Evolutionary conservation across 1,284 basidiomycete genomes (phyloP), one percentile per base, ranked within the genome.

Genomic region (Wolfiporia cocos): DNA sequence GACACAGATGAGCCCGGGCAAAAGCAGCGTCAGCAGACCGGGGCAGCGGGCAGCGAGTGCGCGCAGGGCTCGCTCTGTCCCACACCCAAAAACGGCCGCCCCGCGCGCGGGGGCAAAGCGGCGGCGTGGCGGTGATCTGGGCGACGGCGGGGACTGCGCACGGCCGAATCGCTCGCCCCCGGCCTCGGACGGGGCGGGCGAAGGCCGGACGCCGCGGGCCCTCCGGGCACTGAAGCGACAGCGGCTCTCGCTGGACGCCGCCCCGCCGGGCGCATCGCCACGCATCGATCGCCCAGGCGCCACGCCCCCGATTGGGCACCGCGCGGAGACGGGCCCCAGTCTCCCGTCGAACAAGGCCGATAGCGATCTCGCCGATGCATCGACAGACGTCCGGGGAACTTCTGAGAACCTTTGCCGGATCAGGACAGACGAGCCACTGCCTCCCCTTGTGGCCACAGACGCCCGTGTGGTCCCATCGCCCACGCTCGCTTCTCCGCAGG

Each of bases 191-290:
- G 9, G 23, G 28, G 30, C 34, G 29, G 37, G 39, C 18, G 24
- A 41, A 18, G 31, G 22, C 23, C 33, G 38, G 3, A 45, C 44
- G 15, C 44, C 44, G 19, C 28, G 44, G 14, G 30, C 44, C 26
- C 44, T 46, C 35, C 39, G 44, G n/a, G 44, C 44, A 9, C 44
- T 46, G 21, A 46, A 46, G 44, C 44, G 44, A 23, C 44, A 42
- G 31, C 39, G 44, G 24, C 32, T 41, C 22, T 22, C 41, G 20
- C 17, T 23, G 28, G 22, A 26, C 18, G 21, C 36, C 30, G 35
- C 18, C 26, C 21, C 28, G 18, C 34, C 34, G 10, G 12, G 18
- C 20, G 28, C 9, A 1, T 30, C 28, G 30, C 7, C 34, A 23
- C n/a, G n/a, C n/a, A n/a, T n/a, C n/a, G n/a, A n/a, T n/a, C n/a